phyloP scores from a whole-genome alignment of 1,139 yeast genomes.

The Casaregolazyma lundiana region DNA sequence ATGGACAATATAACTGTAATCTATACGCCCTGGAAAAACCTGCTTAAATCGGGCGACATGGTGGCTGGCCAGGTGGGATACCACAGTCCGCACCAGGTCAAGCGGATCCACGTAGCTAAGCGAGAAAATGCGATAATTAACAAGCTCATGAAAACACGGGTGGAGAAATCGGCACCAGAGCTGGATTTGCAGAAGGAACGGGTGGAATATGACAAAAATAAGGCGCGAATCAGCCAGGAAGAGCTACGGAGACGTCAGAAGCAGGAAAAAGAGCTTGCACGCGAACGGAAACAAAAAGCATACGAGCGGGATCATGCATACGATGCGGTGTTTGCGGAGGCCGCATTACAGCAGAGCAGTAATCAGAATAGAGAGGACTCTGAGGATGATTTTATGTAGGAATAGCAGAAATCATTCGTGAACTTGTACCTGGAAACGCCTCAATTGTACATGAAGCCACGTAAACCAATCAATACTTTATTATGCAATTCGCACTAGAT shows the following conservation, averaged over 20 bases:
- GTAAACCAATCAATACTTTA: not conserved
- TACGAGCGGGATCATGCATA: slow-evolving; percentile 44
- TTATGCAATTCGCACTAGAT: no score
- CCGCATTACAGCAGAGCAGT: slow-evolving; percentile 43
- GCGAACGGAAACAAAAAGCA: slow-evolving; percentile 32
- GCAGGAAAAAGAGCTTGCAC: slow-evolving; percentile 27
- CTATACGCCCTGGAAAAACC: slow-evolving; percentile 72
- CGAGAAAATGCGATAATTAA: slow-evolving; percentile 63
- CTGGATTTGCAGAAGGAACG: slow-evolving; percentile 40
- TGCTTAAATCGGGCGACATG: slow-evolving; percentile 69
- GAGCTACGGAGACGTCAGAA: slow-evolving; percentile 33
- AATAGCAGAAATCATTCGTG: not conserved
- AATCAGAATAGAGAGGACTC: slow-evolving; percentile 56
- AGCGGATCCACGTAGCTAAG: slow-evolving; percentile 50
- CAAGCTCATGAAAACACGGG: slow-evolving; percentile 61
- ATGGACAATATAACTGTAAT: slow-evolving; percentile 63
- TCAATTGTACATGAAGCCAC: no score
- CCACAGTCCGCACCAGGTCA: slow-evolving; percentile 52
- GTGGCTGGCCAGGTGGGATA: slow-evolving; percentile 82
- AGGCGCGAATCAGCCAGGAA: slow-evolving; percentile 26
- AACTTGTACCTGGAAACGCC: not conserved
- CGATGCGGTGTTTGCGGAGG: slow-evolving; percentile 53
- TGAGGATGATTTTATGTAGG: slow-evolving; percentile 63
- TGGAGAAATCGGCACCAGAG: slow-evolving; percentile 45
- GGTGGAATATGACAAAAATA: slow-evolving; percentile 37